Evolutionary conservation across 1,284 basidiomycete species (phyloP).

Genomic region (Trichosporon sp.): DNA sequence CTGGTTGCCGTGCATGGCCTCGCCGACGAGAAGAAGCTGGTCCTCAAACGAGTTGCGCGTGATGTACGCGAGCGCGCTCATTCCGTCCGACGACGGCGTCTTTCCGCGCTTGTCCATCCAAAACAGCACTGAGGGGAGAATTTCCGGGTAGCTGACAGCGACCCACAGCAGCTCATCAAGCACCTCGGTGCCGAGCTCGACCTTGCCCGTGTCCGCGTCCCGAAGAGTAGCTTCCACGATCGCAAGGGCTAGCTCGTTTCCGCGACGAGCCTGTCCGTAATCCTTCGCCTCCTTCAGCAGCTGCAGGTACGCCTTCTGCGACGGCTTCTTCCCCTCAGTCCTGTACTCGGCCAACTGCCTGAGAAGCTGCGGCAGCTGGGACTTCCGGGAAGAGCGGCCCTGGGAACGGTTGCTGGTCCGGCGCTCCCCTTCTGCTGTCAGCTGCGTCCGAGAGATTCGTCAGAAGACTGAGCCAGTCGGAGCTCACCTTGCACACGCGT

Average conservation of each 20-base stretch:
- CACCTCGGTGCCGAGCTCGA: slow-evolving; percentile 42
- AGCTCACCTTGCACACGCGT: background rate
- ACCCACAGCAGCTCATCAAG: slow-evolving; percentile 43
- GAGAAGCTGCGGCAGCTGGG: slow-evolving; percentile 34
- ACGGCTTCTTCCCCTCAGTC: slow-evolving; percentile 34
- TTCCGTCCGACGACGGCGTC: slow-evolving; percentile 27
- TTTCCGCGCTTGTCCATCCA: slow-evolving; percentile 19
- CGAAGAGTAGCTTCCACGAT: slow-evolving; percentile 43
- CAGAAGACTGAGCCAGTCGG: background rate
- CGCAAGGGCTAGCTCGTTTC: slow-evolving; percentile 39
- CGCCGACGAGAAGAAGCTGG: slow-evolving; percentile 37
- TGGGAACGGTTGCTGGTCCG: too few relatives aligned
- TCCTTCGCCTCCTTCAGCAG: slow-evolving; percentile 43
- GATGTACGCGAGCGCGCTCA: slow-evolving; percentile 33
- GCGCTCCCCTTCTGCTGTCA: background rate
- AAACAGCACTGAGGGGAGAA: slow-evolving; percentile 43
- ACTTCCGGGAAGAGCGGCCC: background rate
- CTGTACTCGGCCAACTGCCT: slow-evolving; percentile 36
- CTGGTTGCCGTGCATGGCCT: slow-evolving; percentile 40
- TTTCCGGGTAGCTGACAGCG: slow-evolving; percentile 36
- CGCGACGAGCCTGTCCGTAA: slow-evolving; percentile 27
- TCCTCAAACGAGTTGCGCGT: slow-evolving; percentile 37
- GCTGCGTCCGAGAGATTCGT: too few relatives aligned
- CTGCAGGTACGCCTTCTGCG: slow-evolving; percentile 40
- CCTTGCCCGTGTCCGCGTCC: slow-evolving; percentile 43